Evolutionary conservation across 2,329 filamentous ascomycete genomes (phyloP), one percentile per base, ranked within the genome.

Genomic region (Lasiodiplodia sp.): DNA sequence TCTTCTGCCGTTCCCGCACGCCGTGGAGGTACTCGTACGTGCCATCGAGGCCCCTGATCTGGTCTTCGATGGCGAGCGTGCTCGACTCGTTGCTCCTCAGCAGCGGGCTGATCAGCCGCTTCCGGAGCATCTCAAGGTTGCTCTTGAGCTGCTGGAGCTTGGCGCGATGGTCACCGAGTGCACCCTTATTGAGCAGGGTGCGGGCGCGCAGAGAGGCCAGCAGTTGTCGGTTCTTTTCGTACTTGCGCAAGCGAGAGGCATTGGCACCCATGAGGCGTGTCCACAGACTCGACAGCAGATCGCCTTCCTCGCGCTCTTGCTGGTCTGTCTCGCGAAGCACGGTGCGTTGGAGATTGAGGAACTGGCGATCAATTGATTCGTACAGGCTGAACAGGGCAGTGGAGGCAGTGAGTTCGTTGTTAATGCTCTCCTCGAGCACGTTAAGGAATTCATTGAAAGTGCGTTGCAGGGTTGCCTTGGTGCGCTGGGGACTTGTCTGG

Each of bases 371-470:
- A 73, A 97, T 94, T 69, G 90, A 88, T 78, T 97, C 94, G 79
- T 97, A 97, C n/a, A 97, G 89, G 3, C 88, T 88, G 78, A 97
- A 97, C 16, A 97, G 88, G 1, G 89, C 87, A 1, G 94, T 87
- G 51, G 91, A 92, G 80, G 95, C 91, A 66, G 90, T 89, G 23
- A 97, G 85, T 80, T 98, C 94, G 72, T 88, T 91, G 74, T 91
- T 89, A 78, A 97, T 96, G 69, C 92, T 91, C 71, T 97, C 93
- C 81, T 98, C 95, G 25, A 97, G 88, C 0, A 96, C 92, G 44
- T 88, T 86, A 49, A 98, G 86, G 75, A 97, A 95, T 77, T 97
- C 93, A 77, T 90, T 90, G 77, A 96, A 97, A 14, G 94, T 94
- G 71, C 93, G 90, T 73, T 95, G 93, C 12, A 98, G 86, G 4